Percentiles rank a stretch among this genome's conserved stretches.
phyloP scores from a whole-genome alignment of 164 flowering plant genomes.

The Stephania cephalantha region DNA sequence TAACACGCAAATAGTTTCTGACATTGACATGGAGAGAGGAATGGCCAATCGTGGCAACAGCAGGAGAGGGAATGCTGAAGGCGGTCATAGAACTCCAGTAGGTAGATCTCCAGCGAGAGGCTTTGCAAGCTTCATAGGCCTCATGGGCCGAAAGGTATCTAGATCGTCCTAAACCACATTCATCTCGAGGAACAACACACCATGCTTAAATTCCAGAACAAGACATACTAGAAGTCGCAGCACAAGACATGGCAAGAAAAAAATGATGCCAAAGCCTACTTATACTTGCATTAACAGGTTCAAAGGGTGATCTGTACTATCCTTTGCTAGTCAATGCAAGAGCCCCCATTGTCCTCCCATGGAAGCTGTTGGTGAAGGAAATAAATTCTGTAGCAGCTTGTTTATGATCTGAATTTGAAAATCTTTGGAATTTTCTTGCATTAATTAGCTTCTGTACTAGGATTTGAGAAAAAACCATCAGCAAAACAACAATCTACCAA shows the following conservation, averaged over 20 bases:
- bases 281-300: slow-evolving; percentile 41
- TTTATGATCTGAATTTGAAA: slow-evolving; percentile 36
- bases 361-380: slow-evolving; percentile 68
- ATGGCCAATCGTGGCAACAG: too few species aligned
- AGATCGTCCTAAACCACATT: slow-evolving; percentile 83
- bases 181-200: slow-evolving; percentile 40
- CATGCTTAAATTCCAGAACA: not conserved
- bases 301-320: slow-evolving; percentile 73
- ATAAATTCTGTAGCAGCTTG: slow-evolving; percentile 65
- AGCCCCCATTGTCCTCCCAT: slow-evolving; percentile 97
- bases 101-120: slow-evolving; percentile 94
- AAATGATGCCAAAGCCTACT: not conserved
- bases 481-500: slow-evolving; percentile 75
- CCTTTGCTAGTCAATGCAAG: slow-evolving; percentile 93
- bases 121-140: slow-evolving; percentile 67
- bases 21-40: too few species aligned
- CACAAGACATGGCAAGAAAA: not conserved
- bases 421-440: slow-evolving; percentile 73
- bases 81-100: slow-evolving; percentile 51
- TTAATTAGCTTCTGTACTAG: slow-evolving; percentile 97
- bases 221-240: not conserved
- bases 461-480: slow-evolving; percentile 83
- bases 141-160: slow-evolving; percentile 87
- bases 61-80: too few species aligned
- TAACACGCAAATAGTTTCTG: too few species aligned